phyloP scores from a whole-genome alignment of 108 stramenopile species.

The Thalassiosira profunda region DNA sequence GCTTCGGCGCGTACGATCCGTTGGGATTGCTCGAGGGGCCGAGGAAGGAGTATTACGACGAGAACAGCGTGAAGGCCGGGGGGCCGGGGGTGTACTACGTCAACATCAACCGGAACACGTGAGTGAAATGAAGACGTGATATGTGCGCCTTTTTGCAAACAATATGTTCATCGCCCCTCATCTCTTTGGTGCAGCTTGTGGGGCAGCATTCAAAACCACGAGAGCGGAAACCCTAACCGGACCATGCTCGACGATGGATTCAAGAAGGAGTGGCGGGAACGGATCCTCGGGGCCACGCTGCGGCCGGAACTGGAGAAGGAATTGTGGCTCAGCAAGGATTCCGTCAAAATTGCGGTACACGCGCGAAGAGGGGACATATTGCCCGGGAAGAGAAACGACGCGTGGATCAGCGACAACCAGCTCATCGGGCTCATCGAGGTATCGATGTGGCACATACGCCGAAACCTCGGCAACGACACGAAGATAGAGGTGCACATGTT shows the following conservation, averaged over 20 bases:
- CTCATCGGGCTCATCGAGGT: constrained; percentile 3
- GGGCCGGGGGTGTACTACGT: background rate
- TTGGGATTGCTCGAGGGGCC: background rate
- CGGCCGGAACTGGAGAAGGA: background rate
- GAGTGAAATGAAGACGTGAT: background rate
- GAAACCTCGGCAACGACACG: background rate
- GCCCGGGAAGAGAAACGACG: background rate
- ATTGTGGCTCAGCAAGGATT: background rate
- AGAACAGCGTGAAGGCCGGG: background rate
- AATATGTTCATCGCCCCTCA: too few relatives aligned
- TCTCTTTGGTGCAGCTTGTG: too few relatives aligned
- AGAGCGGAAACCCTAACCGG: background rate
- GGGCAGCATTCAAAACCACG: too few relatives aligned
- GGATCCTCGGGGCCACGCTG: background rate
- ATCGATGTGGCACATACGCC: background rate
- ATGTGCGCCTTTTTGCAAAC: too few relatives aligned
- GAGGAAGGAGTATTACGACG: background rate
- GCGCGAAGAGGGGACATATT: constrained; percentile 1
- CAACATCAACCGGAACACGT: background rate
- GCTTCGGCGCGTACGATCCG: background rate
- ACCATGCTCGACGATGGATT: background rate
- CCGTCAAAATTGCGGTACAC: background rate
- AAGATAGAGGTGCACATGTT: constrained; percentile 3
- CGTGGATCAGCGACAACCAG: background rate
- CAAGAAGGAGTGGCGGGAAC: background rate